These are phyloP conservation scores for Vanrija pseudolonga DNA, from an alignment of 1,284 basidiomycete genomes.

Conservation along the genomic window DNA sequence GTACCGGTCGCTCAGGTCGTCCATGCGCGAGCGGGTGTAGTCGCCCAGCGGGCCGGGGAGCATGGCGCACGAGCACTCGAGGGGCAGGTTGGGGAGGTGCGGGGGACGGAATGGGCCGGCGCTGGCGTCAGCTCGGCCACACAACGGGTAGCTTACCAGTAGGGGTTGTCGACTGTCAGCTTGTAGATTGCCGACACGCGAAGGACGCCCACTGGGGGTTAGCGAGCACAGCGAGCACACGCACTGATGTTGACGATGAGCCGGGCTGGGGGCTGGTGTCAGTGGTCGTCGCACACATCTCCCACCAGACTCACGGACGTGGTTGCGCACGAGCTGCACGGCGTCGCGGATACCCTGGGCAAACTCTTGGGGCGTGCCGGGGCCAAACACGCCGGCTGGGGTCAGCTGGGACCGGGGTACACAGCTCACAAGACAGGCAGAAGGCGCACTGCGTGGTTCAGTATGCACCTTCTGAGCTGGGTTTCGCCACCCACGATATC, in stretches of 20 bases:
- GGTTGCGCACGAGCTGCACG: conserved; percentile 35
- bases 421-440: conserved; percentile 39
- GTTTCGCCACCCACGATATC: conserved; percentile 37
- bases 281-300: not conserved
- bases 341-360: conserved; percentile 38
- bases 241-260: conserved; percentile 41
- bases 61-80: conserved; percentile 45
- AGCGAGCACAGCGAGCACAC: conserved; percentile 2
- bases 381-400: conserved; percentile 24
- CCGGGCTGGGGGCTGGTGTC: conserved; percentile 20
- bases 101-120: conserved; percentile 27
- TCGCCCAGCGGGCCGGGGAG: conserved; percentile 43
- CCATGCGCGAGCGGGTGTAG: conserved; percentile 44
- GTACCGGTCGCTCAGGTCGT: conserved; percentile 42
- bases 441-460: conserved; percentile 42
- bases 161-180: conserved; percentile 36
- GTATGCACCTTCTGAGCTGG: not conserved
- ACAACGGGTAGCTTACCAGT: conserved; percentile 29
- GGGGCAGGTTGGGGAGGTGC: conserved; percentile 30
- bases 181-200: conserved; percentile 46
- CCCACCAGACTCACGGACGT: conserved; percentile 37
- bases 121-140: conserved; percentile 6
- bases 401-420: not conserved
- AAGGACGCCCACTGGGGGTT: conserved; percentile 39
- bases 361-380: conserved; percentile 41